phyloP scores from a whole-genome alignment of 306 rosid species.

The Begonia peltatifolia region DNA sequence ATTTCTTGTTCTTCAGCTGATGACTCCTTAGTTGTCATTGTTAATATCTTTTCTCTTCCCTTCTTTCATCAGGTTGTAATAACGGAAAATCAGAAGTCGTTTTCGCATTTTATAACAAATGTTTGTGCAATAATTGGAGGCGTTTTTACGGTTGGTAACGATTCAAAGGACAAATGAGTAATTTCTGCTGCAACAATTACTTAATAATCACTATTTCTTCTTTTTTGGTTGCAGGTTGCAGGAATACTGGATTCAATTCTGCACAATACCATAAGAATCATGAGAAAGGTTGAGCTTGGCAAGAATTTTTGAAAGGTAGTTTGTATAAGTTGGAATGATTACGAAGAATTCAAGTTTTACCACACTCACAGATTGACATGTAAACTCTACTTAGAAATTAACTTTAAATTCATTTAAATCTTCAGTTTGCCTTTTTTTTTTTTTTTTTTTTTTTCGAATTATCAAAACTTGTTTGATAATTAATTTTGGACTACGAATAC shows the following conservation, averaged over 20 bases:
- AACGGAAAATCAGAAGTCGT: slow-evolving; percentile 67
- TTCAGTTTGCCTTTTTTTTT: too few relatives aligned
- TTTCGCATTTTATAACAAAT: slow-evolving; percentile 86
- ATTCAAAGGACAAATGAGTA: not conserved
- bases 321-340: too few relatives aligned
- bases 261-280: slow-evolving; percentile 55
- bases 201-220: not conserved
- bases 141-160: slow-evolving; percentile 78
- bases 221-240: slow-evolving; percentile 62
- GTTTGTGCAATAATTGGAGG: slow-evolving; percentile 96
- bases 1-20: too few relatives aligned
- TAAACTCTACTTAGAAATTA: too few relatives aligned
- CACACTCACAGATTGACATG: too few relatives aligned
- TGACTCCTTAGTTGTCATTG: not conserved
- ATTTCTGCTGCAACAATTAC: not conserved
- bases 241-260: slow-evolving; percentile 87
- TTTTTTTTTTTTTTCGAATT: too few relatives aligned
- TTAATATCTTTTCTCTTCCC: slow-evolving; percentile 4
- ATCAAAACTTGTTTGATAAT: too few relatives aligned
- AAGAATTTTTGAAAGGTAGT: slow-evolving; percentile 51
- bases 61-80: slow-evolving; percentile 47
- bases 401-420: too few relatives aligned
- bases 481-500: too few relatives aligned
- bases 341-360: too few relatives aligned
- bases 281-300: slow-evolving; percentile 83